Conservation (phyloP, 768 basidiomycete genomes). For the Rhodosporidiobolus odoratus region DNA sequence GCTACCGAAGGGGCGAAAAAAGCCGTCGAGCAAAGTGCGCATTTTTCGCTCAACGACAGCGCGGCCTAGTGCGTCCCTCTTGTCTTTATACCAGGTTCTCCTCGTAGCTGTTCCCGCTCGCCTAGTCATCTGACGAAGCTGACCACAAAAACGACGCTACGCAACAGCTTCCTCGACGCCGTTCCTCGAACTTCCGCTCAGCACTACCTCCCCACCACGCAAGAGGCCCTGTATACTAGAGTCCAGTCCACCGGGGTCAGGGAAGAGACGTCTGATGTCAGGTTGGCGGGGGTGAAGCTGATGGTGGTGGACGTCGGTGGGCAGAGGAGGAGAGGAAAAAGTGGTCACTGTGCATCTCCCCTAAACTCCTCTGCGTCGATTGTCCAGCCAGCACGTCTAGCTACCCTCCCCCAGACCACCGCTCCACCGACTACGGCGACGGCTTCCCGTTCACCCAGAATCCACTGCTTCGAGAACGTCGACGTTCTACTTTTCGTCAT, state of each 20-base stretch:
- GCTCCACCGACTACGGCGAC: neutral
- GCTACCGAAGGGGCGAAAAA: slow-evolving; percentile 61
- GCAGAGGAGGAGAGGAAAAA: slow-evolving; percentile 84
- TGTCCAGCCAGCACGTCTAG: neutral
- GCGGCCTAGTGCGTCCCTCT: slow-evolving; percentile 72
- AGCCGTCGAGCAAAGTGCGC: slow-evolving; percentile 74
- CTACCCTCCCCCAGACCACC: neutral
- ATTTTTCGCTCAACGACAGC: slow-evolving; percentile 92
- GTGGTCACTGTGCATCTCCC: slow-evolving; percentile 49
- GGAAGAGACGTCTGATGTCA: slow-evolving; percentile 70
- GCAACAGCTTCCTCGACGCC: slow-evolving; percentile 49
- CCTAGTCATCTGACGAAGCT: too few relatives aligned
- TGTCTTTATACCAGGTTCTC: too few relatives aligned
- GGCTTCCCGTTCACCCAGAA: slow-evolving; percentile 42
- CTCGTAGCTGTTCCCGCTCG: neutral
- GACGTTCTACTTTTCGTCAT: slow-evolving; percentile 90
- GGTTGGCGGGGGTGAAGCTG: slow-evolving; percentile 11
- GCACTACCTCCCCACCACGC: slow-evolving; percentile 79
- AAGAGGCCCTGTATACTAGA: slow-evolving; percentile 79
- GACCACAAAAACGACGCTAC: too few relatives aligned
- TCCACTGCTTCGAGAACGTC: slow-evolving; percentile 90
- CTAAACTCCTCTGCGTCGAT: neutral
- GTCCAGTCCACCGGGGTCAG: slow-evolving; percentile 97
- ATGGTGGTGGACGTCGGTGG: slow-evolving; percentile 77
- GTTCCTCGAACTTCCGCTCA: slow-evolving; percentile 73